Conservation (phyloP, 345 rosid genomes). For the Psidium friedrichsthalianum region DNA sequence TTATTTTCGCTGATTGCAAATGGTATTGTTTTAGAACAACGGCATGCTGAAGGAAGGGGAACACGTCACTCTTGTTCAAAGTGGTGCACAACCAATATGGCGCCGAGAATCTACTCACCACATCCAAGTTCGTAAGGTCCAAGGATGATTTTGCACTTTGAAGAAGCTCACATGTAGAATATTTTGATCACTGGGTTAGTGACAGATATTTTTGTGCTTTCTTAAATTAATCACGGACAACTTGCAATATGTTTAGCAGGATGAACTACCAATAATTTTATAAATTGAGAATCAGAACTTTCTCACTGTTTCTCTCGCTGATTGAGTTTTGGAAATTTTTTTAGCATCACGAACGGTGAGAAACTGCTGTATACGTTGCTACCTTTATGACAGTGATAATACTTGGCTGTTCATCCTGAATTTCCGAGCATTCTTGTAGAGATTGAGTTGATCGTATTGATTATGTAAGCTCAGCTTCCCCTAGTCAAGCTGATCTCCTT, state of each 20-base stretch:
- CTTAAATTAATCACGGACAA: background rate
- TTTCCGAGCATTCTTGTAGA: background rate
- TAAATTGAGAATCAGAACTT: background rate
- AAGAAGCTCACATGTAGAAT: background rate
- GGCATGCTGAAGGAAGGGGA: slow-evolving; percentile 57
- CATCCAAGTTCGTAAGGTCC: slow-evolving; percentile 83
- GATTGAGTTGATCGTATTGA: background rate
- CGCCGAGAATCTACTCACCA: slow-evolving; percentile 87
- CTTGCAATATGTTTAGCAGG: background rate
- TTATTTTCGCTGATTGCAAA: background rate
- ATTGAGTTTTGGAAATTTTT: background rate
- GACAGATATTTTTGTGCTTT: background rate
- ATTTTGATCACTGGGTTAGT: background rate
- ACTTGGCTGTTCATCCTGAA: background rate
- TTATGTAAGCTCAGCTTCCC: background rate
- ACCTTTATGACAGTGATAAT: background rate
- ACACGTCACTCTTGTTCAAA: slow-evolving; percentile 78
- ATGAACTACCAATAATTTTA: background rate
- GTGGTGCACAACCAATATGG: slow-evolving; percentile 96
- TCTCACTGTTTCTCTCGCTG: background rate
- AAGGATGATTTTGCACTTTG: slow-evolving; percentile 25
- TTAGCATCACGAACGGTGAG: background rate
- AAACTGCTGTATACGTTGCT: background rate
- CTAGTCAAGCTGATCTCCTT: background rate
- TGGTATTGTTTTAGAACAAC: slow-evolving; percentile 33